Evolutionary conservation across 768 basidiomycete genomes (phyloP).

Genomic region (Leccinum obscurum): DNA sequence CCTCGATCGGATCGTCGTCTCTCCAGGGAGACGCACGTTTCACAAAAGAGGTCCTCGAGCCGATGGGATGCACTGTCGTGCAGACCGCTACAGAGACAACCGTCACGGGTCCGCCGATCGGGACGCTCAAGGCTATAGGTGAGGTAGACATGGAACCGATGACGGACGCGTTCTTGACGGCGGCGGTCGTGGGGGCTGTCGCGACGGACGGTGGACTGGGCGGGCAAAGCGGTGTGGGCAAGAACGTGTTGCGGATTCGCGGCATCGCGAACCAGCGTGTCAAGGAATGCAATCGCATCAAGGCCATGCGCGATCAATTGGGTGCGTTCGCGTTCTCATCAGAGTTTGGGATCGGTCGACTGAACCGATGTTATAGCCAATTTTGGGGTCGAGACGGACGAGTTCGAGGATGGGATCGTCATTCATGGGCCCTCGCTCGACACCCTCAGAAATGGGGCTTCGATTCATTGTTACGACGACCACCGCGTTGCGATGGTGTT

Average conservation of each 20-base stretch:
- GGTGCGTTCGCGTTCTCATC: conserved; percentile 48
- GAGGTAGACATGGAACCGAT: conserved; percentile 98
- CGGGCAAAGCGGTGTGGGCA: conserved; percentile 25
- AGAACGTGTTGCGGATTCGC: conserved; percentile 72
- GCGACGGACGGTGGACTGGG: conserved; percentile 55
- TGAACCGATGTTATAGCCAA: conserved; percentile 58
- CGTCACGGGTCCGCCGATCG: conserved; percentile 87
- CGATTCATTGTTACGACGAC: conserved; percentile 95
- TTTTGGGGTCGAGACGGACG: conserved; percentile 90
- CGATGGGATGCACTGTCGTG: too few relatives aligned
- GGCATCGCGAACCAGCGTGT: conserved; percentile 98
- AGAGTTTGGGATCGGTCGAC: too few relatives aligned
- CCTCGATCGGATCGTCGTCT: conserved; percentile 77
- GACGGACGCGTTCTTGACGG: conserved; percentile 99
- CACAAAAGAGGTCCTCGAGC: too few relatives aligned
- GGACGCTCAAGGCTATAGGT: conserved; percentile 59
- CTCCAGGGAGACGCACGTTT: too few relatives aligned
- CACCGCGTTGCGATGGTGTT: conserved; percentile 99
- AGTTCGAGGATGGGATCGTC: conserved; percentile 91
- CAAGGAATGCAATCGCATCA: conserved; percentile 97
- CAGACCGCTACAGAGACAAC: conserved; percentile 62
- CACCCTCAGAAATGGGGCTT: conserved; percentile 63
- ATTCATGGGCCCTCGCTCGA: conserved; percentile 76
- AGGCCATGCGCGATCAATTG: conserved; percentile 94
- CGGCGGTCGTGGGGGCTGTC: conserved; percentile 89